Conservation (phyloP, 2,329 filamentous ascomycete genomes). For the Scytalidium lignicola region DNA sequence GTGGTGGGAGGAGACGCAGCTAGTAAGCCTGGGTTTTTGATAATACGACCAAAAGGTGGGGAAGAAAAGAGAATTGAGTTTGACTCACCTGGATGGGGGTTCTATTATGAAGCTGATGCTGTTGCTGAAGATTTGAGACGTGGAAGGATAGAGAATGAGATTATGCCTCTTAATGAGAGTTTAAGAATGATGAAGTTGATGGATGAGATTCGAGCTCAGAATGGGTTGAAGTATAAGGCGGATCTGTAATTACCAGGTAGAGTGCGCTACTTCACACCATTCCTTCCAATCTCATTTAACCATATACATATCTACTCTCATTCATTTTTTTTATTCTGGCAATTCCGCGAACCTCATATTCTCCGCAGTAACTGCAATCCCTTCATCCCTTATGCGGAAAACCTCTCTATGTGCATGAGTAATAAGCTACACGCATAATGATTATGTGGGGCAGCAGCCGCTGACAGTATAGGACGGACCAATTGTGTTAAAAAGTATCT, state of each 20-base stretch:
- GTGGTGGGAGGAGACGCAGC: slow-evolving; percentile 52
- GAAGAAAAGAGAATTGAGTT: slow-evolving; percentile 19
- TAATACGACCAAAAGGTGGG: slow-evolving; percentile 35
- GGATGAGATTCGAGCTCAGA: slow-evolving; percentile 60
- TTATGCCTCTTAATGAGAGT: slow-evolving; percentile 53
- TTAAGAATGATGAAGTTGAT: slow-evolving; percentile 62
- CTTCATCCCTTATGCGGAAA: too few relatives aligned
- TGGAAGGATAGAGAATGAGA: slow-evolving; percentile 53
- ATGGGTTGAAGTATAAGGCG: too few relatives aligned
- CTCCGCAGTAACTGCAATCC: too few relatives aligned
- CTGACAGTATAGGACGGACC: slow-evolving; percentile 56
- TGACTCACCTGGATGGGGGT: slow-evolving; percentile 50
- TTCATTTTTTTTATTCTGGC: too few relatives aligned
- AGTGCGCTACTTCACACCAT: too few relatives aligned
- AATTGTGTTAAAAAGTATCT: slow-evolving; percentile 31
- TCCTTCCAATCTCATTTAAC: too few relatives aligned
- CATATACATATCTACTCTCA: too few relatives aligned
- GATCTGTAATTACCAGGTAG: too few relatives aligned
- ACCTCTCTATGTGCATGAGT: too few relatives aligned
- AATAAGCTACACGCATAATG: too few relatives aligned
- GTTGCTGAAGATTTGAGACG: slow-evolving; percentile 54
- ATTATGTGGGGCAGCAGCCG: too few relatives aligned
- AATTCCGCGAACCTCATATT: too few relatives aligned
- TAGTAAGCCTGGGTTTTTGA: slow-evolving; percentile 42
- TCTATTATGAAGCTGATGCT: slow-evolving; percentile 65